Evolutionary conservation across 495 filamentous ascomycete species (phyloP).

Genomic region (Trichocladium uniseriatum): DNA sequence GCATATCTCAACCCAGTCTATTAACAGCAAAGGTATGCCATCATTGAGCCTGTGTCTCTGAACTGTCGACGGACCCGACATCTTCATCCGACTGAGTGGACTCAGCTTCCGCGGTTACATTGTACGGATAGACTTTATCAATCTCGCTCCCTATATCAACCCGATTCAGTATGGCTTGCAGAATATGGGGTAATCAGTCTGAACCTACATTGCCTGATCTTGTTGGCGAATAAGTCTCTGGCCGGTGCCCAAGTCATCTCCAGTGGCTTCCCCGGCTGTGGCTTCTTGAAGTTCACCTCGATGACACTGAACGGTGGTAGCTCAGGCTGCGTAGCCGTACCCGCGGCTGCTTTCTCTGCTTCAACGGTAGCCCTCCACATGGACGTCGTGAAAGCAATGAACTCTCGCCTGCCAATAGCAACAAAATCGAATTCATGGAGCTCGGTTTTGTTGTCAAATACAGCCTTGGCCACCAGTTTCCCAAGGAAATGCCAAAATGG

Average conservation of each 20-base stretch:
- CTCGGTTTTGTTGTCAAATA: not conserved
- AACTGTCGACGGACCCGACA: too few relatives aligned
- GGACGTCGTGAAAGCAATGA: not conserved
- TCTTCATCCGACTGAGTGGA: too few relatives aligned
- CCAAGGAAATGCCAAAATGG: conserved; percentile 5
- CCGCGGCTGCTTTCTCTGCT: not conserved
- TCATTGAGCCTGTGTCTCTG: too few relatives aligned
- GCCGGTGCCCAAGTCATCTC: conserved; percentile 4
- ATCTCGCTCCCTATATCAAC: too few relatives aligned
- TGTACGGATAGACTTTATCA: too few relatives aligned
- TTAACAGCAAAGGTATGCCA: too few relatives aligned
- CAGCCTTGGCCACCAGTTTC: not conserved
- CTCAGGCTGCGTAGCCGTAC: not conserved
- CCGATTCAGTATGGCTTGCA: too few relatives aligned
- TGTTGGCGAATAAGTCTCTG: not conserved
- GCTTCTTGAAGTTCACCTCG: conserved; percentile 4
- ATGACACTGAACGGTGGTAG: not conserved
- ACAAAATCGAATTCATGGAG: not conserved
- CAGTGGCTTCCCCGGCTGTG: not conserved
- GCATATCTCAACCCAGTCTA: too few relatives aligned
- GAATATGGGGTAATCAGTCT: too few relatives aligned
- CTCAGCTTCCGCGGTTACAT: too few relatives aligned
- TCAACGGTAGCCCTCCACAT: not conserved
- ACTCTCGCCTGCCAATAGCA: not conserved
- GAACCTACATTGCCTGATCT: not conserved